A percentile compares a stretch with the other conserved stretches of the same genome.
Conservation (phyloP, 2,329 filamentous ascomycete species). For the Dactylellina parvicollis region DNA sequence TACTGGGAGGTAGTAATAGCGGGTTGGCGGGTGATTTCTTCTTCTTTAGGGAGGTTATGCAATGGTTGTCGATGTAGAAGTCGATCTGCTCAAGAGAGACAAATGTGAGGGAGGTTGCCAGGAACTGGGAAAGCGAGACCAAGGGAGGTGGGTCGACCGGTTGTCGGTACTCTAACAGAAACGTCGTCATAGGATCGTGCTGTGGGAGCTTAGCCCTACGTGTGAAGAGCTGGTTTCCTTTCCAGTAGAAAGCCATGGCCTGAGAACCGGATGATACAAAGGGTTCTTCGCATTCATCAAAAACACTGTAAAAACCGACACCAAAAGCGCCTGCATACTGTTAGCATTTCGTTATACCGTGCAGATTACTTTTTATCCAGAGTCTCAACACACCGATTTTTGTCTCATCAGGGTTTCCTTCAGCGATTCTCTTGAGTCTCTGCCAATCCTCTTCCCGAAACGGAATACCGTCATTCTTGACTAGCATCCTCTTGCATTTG, state of each 20-base stretch:
- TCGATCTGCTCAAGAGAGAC: conserved; percentile 88
- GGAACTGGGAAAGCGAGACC: conserved; percentile 86
- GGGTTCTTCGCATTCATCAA: conserved; percentile 96
- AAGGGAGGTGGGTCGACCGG: conserved; percentile 78
- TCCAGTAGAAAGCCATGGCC: conserved; percentile 99
- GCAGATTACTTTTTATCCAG: background rate
- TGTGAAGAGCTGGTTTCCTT: conserved; percentile 95
- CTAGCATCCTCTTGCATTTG: conserved; percentile 84
- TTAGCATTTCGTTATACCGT: background rate
- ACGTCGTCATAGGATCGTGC: conserved; percentile 80
- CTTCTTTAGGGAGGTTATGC: conserved; percentile 80
- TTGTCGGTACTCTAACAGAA: conserved; percentile 92
- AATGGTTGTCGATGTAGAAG: conserved; percentile 88
- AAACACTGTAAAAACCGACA: conserved; percentile 98
- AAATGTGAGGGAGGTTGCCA: conserved; percentile 95
- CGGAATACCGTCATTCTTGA: conserved; percentile 88
- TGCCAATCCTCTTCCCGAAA: conserved; percentile 94
- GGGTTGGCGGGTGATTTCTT: conserved; percentile 81
- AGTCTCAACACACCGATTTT: conserved; percentile 74
- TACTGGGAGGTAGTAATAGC: conserved; percentile 71
- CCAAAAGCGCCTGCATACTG: conserved; percentile 76
- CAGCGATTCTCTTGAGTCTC: conserved; percentile 93
- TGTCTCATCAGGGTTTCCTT: conserved; percentile 97
- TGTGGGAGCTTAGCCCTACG: conserved; percentile 76
- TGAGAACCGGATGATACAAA: conserved; percentile 92